Evolutionary conservation across 2,329 filamentous ascomycete genomes (phyloP).

Genomic region (Alternaria sp.): DNA sequence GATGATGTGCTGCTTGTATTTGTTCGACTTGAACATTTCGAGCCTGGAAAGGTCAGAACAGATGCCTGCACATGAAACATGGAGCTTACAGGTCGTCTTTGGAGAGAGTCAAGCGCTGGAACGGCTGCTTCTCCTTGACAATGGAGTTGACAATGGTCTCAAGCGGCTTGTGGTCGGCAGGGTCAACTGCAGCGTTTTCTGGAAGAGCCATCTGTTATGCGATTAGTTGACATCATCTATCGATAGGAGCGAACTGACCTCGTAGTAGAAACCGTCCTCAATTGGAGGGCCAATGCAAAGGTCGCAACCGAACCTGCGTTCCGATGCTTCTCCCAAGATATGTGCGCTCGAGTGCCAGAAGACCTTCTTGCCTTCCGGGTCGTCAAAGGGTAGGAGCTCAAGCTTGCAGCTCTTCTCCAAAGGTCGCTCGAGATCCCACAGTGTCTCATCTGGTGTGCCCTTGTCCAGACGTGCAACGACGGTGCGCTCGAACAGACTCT

Average conservation of each 20-base stretch:
- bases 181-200: conserved; percentile 74
- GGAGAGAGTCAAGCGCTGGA: conserved; percentile 86
- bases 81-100: conserved; percentile 76
- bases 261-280: conserved; percentile 94
- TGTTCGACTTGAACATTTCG: conserved; percentile 97
- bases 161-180: conserved; percentile 83
- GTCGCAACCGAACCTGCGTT: conserved; percentile 88
- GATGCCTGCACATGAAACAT: neutral
- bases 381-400: conserved; percentile 83
- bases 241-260: conserved; percentile 51
- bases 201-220: conserved; percentile 74
- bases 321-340: conserved; percentile 92
- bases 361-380: conserved; percentile 82
- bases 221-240: conserved; percentile 11
- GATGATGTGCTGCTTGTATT: conserved; percentile 98
- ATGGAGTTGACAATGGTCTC: conserved; percentile 83
- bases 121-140: conserved; percentile 96
- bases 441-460: conserved; percentile 72
- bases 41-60: conserved; percentile 53
- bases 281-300: conserved; percentile 94
- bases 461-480: conserved; percentile 88
- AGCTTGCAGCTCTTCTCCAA: conserved; percentile 88
- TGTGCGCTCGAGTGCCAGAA: conserved; percentile 99
- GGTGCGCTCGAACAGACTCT: conserved; percentile 83
- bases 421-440: conserved; percentile 94